Conservation (phyloP, 192 early-diverging fungal genomes). For the Coemansia furcata region DNA sequence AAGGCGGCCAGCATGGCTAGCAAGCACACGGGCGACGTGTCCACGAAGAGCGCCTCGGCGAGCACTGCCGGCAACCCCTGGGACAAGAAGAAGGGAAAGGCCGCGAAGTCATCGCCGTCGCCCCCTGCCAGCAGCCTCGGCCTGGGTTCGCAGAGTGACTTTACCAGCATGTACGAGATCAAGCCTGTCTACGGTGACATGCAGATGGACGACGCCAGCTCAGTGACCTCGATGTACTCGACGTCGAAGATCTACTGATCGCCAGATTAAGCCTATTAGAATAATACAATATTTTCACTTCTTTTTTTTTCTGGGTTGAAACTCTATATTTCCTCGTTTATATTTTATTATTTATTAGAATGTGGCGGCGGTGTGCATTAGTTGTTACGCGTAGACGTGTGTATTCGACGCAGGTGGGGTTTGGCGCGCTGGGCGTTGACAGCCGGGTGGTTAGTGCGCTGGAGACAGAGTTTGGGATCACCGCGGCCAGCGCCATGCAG, state of each 20-base stretch:
- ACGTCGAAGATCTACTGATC: constrained; percentile 33
- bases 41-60: constrained; percentile 3
- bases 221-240: constrained; percentile 29
- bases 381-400: not conserved
- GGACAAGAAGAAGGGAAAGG: constrained; percentile 25
- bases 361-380: not conserved
- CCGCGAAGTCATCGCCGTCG: not conserved
- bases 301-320: not conserved
- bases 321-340: not conserved
- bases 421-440: not conserved
- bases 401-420: not conserved
- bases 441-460: not conserved
- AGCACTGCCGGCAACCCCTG: constrained; percentile 22
- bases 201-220: constrained; percentile 7
- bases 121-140: constrained; percentile 9
- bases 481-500: constrained; percentile 16
- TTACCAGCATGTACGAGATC: constrained; percentile 32
- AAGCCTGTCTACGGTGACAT: constrained; percentile 37
- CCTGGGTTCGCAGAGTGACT: constrained; percentile 15
- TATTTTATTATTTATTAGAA: not conserved
- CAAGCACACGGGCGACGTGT: constrained; percentile 46
- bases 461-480: not conserved
- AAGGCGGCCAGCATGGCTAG: constrained; percentile 69
- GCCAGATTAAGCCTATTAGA: not conserved
- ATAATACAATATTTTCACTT: not conserved